phyloP scores from a whole-genome alignment of 805 yeast species.

The Ogataea neopini region DNA sequence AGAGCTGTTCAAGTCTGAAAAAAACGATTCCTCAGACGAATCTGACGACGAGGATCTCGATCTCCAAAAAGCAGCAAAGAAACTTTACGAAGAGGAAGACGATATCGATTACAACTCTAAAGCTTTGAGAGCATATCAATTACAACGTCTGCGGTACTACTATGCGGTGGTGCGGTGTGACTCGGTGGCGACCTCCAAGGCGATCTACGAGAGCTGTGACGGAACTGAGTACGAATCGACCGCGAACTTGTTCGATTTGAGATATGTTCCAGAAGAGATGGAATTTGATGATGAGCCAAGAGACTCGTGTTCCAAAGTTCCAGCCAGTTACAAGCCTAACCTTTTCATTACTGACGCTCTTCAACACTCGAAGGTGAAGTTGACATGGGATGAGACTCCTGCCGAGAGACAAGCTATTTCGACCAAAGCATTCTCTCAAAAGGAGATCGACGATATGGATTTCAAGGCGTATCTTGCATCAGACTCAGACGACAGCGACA shows the following conservation, averaged over 20 bases:
- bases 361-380: conserved; percentile 92
- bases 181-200: conserved; percentile 64
- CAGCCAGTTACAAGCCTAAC: conserved; percentile 76
- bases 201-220: conserved; percentile 84
- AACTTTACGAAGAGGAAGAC: conserved; percentile 76
- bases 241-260: conserved; percentile 87
- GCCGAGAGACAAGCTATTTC: conserved; percentile 78
- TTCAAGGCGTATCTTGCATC: conserved; percentile 89
- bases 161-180: conserved; percentile 91
- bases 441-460: conserved; percentile 88
- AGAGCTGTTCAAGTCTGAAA: conserved; percentile 64
- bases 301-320: conserved; percentile 72
- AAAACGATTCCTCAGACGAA: conserved; percentile 41
- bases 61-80: conserved; percentile 63
- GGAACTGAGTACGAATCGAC: conserved; percentile 96
- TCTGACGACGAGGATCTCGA: conserved; percentile 42
- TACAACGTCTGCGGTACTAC: conserved; percentile 88
- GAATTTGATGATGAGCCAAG: conserved; percentile 76
- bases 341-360: conserved; percentile 90
- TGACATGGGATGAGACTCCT: conserved; percentile 99
- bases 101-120: conserved; percentile 82
- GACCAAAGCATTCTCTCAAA: conserved; percentile 78
- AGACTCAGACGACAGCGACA: conserved; percentile 60
- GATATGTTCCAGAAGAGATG: conserved; percentile 94
- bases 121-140: conserved; percentile 83